These are phyloP conservation scores for Penicillium odoratum DNA, from an alignment of 495 filamentous ascomycete species.

Conservation along the genomic window DNA sequence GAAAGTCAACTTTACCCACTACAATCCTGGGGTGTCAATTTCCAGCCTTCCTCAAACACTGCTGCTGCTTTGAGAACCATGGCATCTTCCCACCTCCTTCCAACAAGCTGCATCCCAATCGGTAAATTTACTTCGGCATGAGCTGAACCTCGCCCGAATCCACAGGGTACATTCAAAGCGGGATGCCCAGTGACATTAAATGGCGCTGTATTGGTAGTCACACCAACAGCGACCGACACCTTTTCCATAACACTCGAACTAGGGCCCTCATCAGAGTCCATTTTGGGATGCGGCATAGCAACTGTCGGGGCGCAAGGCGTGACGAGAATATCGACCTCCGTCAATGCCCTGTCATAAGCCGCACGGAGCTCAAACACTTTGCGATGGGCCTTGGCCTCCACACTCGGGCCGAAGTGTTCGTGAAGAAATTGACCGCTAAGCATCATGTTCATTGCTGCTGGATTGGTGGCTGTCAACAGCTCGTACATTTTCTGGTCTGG, in stretches of 20 bases:
- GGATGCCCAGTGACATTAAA: constrained; percentile 60
- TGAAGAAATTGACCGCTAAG: constrained; percentile 33
- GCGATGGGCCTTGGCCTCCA: constrained; percentile 43
- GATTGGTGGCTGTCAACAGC: constrained; percentile 29
- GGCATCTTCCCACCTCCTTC: constrained; percentile 47
- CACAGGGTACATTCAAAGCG: constrained; percentile 53
- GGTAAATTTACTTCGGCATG: constrained; percentile 45
- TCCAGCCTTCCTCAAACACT: constrained; percentile 18
- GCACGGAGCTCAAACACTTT: constrained; percentile 42
- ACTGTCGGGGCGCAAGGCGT: constrained; percentile 45
- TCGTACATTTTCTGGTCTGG: constrained; percentile 36
- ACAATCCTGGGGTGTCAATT: not conserved
- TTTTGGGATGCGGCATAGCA: constrained; percentile 33
- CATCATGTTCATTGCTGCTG: constrained; percentile 31
- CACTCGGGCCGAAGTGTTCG: constrained; percentile 21
- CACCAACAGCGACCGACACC: constrained; percentile 35
- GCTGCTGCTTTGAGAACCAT: constrained; percentile 26
- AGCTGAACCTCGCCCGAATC: constrained; percentile 38
- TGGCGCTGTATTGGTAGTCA: constrained; percentile 51
- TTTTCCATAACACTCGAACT: constrained; percentile 30
- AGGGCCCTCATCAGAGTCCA: constrained; percentile 8
- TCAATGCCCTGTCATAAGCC: constrained; percentile 45
- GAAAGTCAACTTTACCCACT: too few species aligned
- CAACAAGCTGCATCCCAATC: constrained; percentile 58
- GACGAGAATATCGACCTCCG: constrained; percentile 46